These are phyloP conservation scores for Coemansia interrupta DNA, from an alignment of 192 early-diverging fungal genomes.

Conservation along the genomic window DNA sequence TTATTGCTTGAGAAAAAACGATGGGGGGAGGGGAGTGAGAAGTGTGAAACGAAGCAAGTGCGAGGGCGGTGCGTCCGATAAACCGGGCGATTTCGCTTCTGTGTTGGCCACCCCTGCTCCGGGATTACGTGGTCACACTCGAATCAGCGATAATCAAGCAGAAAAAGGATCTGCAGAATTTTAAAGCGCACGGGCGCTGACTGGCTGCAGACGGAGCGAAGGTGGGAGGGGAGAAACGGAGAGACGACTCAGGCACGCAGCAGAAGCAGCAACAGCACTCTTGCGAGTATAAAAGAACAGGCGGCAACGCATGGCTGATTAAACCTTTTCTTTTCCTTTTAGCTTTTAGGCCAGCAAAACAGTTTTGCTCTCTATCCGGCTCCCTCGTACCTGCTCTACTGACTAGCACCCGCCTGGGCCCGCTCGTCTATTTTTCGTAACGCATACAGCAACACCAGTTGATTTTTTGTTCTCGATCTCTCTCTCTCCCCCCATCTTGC, in stretches of 20 bases:
- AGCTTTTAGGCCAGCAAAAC: slow-evolving; percentile 13
- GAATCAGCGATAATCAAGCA: slow-evolving; percentile 7
- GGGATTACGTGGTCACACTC: background rate
- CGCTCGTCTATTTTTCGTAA: no score
- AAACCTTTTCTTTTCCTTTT: slow-evolving; percentile 10
- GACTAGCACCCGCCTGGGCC: no score
- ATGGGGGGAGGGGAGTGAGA: no score
- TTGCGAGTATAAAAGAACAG: background rate
- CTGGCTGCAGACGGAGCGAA: no score
- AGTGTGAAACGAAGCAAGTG: no score
- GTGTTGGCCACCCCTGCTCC: background rate
- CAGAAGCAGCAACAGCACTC: no score
- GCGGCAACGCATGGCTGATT: background rate
- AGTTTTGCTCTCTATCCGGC: slow-evolving; percentile 2
- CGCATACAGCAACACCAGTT: background rate
- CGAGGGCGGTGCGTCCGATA: no score
- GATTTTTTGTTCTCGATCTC: background rate
- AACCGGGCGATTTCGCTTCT: no score
- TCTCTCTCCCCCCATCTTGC: background rate
- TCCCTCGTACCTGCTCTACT: no score
- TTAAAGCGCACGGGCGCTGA: no score
- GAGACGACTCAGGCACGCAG: no score
- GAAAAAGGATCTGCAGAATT: background rate
- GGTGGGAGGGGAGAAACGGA: no score
- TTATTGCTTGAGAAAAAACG: background rate